phyloP scores from a whole-genome alignment of 2,329 filamentous ascomycete species.

The Epichloe uncinata region DNA sequence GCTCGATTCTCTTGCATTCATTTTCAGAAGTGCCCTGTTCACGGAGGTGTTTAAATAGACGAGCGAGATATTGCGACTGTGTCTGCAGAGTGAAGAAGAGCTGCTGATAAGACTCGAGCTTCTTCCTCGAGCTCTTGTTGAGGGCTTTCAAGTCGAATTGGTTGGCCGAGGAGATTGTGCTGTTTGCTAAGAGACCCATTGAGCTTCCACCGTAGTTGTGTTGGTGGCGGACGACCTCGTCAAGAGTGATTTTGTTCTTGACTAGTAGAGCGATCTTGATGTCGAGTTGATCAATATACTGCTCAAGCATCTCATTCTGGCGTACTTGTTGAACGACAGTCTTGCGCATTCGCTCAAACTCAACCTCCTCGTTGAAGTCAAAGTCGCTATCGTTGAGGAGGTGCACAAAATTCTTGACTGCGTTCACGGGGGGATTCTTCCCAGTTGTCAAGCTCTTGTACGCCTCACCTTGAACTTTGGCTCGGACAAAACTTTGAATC shows the following conservation, averaged over 20 bases:
- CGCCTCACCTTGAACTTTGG: constrained; percentile 89
- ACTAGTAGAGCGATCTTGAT: constrained; percentile 97
- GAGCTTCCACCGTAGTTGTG: constrained; percentile 89
- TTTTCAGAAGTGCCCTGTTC: constrained; percentile 80
- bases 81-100: constrained; percentile 96
- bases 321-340: constrained; percentile 94
- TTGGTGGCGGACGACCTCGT: constrained; percentile 94
- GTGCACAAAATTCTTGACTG: constrained; percentile 96
- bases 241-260: constrained; percentile 98
- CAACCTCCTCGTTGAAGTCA: constrained; percentile 96
- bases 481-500: constrained; percentile 91
- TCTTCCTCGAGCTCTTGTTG: constrained; percentile 91
- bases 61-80: constrained; percentile 84
- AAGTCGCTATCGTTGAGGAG: constrained; percentile 96
- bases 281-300: constrained; percentile 96
- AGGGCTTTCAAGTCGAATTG: constrained; percentile 94
- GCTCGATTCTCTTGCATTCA: constrained; percentile 83
- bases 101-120: constrained; percentile 93
- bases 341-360: constrained; percentile 89
- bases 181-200: constrained; percentile 72
- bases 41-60: constrained; percentile 72
- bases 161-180: constrained; percentile 76
- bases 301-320: constrained; percentile 92
- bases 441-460: constrained; percentile 95
- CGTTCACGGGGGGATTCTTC: constrained; percentile 92